Evolutionary conservation across 2,329 filamentous ascomycete genomes (phyloP).

Genomic region (Stromatinia cepivora): DNA sequence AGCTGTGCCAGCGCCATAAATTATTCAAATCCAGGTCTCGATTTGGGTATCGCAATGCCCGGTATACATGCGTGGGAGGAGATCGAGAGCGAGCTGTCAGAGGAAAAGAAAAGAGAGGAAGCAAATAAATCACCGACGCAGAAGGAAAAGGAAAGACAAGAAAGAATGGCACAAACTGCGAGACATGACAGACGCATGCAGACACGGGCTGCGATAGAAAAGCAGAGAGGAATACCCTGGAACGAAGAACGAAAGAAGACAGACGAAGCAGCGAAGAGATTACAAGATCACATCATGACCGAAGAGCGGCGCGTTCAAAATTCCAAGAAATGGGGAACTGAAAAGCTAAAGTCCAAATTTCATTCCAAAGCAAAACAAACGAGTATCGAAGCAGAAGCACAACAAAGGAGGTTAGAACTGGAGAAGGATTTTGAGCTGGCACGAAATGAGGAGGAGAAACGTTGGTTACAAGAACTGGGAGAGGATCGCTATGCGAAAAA

Average conservation of each 20-base stretch:
- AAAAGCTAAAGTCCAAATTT: background rate
- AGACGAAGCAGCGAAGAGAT: background rate
- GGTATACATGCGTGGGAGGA: background rate
- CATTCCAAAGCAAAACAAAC: background rate
- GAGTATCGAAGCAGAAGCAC: background rate
- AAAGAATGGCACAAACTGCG: background rate
- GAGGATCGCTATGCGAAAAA: background rate
- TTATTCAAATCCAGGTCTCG: background rate
- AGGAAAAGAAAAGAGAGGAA: background rate
- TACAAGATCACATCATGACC: rapidly evolving
- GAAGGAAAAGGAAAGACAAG: background rate
- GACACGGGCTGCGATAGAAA: background rate
- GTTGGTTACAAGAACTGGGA: background rate
- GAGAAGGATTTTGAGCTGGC: background rate
- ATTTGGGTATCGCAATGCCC: background rate
- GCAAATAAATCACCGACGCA: background rate
- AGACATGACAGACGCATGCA: background rate
- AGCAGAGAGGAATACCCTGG: background rate
- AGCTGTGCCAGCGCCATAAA: rapidly evolving
- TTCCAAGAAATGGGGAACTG: background rate
- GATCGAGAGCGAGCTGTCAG: background rate
- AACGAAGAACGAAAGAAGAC: background rate
- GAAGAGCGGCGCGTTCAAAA: background rate
- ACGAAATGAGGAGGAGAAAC: background rate
- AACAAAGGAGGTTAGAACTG: background rate